These are phyloP conservation scores for Endogone sp. DNA, from an alignment of 192 early-diverging fungal species.

Conservation along the genomic window DNA sequence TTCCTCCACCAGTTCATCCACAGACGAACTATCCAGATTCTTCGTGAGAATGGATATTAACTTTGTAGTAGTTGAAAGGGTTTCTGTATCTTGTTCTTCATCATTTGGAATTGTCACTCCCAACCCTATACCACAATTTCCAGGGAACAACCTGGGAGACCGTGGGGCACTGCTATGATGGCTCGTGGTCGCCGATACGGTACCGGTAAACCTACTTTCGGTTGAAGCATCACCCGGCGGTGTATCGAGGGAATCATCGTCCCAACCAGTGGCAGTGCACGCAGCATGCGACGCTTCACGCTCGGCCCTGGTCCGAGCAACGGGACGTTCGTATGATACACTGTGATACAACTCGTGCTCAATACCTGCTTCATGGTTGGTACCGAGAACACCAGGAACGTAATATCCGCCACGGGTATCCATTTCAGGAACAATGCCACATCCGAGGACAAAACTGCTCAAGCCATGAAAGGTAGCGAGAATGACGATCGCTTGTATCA, in stretches of 20 bases:
- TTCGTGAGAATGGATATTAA: slow-evolving; percentile 23
- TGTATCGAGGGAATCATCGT: not conserved
- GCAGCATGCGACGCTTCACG: slow-evolving; percentile 8
- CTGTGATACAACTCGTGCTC: slow-evolving; percentile 28
- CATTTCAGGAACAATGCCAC: slow-evolving; percentile 52
- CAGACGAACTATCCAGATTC: slow-evolving; percentile 12
- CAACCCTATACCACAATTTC: slow-evolving; percentile 9
- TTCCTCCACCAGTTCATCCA: not conserved
- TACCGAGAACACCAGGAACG: slow-evolving; percentile 5
- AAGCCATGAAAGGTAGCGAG: slow-evolving; percentile 46
- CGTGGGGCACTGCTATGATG: too few species aligned
- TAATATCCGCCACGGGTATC: slow-evolving; percentile 48
- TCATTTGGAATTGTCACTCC: slow-evolving; percentile 6
- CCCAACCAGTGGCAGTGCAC: slow-evolving; percentile 17
- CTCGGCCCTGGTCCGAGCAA: not conserved
- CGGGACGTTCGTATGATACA: not conserved
- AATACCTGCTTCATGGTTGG: slow-evolving; percentile 17
- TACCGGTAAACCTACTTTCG: too few species aligned
- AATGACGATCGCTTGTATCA: slow-evolving; percentile 49
- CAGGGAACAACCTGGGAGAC: not conserved
- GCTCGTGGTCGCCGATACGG: too few species aligned
- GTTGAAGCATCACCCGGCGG: not conserved
- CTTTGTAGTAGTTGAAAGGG: slow-evolving; percentile 10
- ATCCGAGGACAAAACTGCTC: slow-evolving; percentile 47
- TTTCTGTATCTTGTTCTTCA: not conserved